Base-by-base conservation (phyloP, 176 grass and related monocot genomes). In the Paspalum vaginatum region DNA sequence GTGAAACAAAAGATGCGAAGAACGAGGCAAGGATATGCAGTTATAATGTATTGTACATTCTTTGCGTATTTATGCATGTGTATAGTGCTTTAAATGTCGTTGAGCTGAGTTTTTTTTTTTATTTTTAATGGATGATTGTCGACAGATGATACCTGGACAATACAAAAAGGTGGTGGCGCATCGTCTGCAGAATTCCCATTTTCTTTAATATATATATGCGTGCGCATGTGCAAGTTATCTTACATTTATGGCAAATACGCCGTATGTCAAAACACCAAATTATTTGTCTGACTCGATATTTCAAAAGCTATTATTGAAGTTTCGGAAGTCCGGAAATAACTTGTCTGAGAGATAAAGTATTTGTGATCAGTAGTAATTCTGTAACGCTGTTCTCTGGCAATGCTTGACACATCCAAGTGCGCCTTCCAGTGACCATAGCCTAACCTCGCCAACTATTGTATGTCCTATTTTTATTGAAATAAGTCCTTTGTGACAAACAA, bases 1-100 rank as follows among this genome's bases (percentile, higher is more conserved):
- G 48, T 72, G 68, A 18, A 72, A 54, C 70, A 72, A 27, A 12
- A n/a, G 25, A 38, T 21, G 37, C 27, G 9, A 39, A 39, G 70
- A 38, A 72, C 10, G 48, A 53, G 49, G 47, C 48, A 53, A 53
- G 70, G 20, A 50, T 58, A 4, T 71, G 68, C 24, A 18, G 22
- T 17, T 71, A 24, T 20, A 70, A 70, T 50, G 44, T 12, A 16
- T 71, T 71, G 68, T n/a, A 49, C 44, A 24, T 46, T 70, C 44
- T 21, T 70, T 17, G 14, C 46, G 16, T 53, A 50, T 52, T 72
- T 53, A 71, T 51, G 68, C 46, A 50, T 18, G 45, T 50, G 68
- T 18, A 50, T 11, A 50, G 13, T 32, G 68, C 46, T 49, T 18
- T 32, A 32, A 50, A 16, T 37, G 15, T 52, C 0, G 45, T 27